Evolutionary conservation across 805 yeast genomes (phyloP), one percentile per base, ranked within the genome.

Genomic region (Blastobotrys terrestris): DNA sequence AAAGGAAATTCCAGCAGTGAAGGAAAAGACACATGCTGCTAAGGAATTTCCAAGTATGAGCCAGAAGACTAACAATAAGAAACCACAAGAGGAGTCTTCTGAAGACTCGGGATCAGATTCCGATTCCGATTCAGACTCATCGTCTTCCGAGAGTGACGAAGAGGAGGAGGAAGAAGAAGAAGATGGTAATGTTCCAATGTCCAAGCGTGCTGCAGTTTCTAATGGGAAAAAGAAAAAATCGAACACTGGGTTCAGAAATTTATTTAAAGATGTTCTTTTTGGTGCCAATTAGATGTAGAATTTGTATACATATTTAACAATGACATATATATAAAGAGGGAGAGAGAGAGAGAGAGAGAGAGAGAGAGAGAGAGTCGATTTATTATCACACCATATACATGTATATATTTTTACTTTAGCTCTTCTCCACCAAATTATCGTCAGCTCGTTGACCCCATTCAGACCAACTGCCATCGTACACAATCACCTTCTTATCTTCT

Each of bases 401-500:
- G n/a, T n/a, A n/a, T n/a, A n/a, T n/a, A n/a, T n/a, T n/a, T n/a
- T n/a, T n/a, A n/a, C n/a, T 11, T 11, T 26, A 26, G 11, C 35
- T 26, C 5, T 26, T 26, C 11, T 26, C 35, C 39, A 85, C 79
- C 51, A 71, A 69, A 35, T 77, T 77, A 6, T 68, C 55, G 3
- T 83, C 84, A 0, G 89, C 89, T 55, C 91, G 75, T 65, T 78
- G 83, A 3, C 88, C 92, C 87, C 92, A 88, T 63, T 89, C 96
- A 5, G 73, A 60, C 79, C 81, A 60, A 57, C 68, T 60, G 55
- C 75, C 99, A 62, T 94, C 99, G 61, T 86, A 86, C 19, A 86
- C 77, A 13, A 48, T 46, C 21, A 57, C 46, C 7, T 52, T 49
- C 3, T 66, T 67, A 42, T 72, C 67, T 31, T 73, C 70, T 0